phyloP scores from a whole-genome alignment of 805 yeast species.

The Spathaspora gorwiae region DNA sequence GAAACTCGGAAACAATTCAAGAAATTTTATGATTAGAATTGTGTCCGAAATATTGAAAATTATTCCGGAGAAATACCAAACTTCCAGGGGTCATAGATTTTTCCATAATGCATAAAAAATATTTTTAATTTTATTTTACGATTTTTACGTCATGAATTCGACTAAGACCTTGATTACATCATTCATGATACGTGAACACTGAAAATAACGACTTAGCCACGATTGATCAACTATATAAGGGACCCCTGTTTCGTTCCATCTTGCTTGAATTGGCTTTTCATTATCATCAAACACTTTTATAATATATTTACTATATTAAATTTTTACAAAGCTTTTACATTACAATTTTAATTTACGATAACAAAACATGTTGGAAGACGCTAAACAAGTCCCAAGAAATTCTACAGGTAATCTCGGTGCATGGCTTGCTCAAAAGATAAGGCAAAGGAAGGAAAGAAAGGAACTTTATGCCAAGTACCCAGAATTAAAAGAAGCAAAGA shows the following conservation, averaged over 20 bases:
- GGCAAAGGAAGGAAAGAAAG: conserved; percentile 1
- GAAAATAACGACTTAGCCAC: neutral
- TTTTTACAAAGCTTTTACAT: neutral
- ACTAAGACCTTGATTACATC: neutral
- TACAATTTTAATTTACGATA: neutral
- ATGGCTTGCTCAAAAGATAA: neutral
- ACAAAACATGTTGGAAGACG: neutral
- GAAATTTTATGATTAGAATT: too few relatives aligned
- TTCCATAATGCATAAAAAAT: neutral
- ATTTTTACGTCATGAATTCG: too few relatives aligned
- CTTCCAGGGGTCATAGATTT: neutral
- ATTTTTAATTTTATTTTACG: too few relatives aligned
- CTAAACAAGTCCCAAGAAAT: conserved; percentile 1
- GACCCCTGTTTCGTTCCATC: too few relatives aligned
- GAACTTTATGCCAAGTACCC: conserved; percentile 1
- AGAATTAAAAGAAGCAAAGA: neutral
- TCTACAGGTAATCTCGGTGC: conserved; percentile 2
- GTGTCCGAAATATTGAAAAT: too few relatives aligned
- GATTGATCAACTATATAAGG: too few relatives aligned
- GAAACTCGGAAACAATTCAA: too few relatives aligned
- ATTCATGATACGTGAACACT: neutral
- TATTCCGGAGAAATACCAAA: too few relatives aligned
- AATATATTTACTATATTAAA: neutral
- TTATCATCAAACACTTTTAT: conserved; percentile 1
- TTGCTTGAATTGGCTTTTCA: neutral